These are phyloP conservation scores for Hyphopichia homilentoma DNA, from an alignment of 805 yeast genomes.

Conservation along the genomic window DNA sequence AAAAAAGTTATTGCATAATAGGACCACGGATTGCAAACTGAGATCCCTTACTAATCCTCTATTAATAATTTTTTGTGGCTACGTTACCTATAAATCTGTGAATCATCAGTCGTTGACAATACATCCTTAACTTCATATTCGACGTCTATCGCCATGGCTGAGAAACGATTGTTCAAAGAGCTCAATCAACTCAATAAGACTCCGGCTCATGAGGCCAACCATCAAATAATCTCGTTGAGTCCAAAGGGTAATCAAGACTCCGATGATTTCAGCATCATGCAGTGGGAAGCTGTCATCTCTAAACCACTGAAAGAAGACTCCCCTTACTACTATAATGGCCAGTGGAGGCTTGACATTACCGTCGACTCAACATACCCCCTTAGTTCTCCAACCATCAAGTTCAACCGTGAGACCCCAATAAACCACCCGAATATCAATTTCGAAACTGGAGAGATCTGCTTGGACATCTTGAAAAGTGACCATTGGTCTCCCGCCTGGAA, in stretches of 20 bases:
- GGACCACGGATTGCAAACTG: no score
- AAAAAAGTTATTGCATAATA: no score
- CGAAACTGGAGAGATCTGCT: slow-evolving; percentile 63
- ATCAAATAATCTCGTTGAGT: slow-evolving; percentile 37
- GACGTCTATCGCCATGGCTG: slow-evolving; percentile 35
- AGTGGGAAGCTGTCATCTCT: slow-evolving; percentile 49
- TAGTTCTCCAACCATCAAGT: slow-evolving; percentile 53
- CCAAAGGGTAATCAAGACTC: slow-evolving; percentile 33
- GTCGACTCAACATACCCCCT: slow-evolving; percentile 53
- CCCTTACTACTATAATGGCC: slow-evolving; percentile 47
- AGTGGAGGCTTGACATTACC: slow-evolving; percentile 46
- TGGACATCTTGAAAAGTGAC: slow-evolving; percentile 54
- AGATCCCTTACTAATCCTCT: no score
- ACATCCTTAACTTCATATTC: no score
- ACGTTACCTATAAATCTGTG: no score
- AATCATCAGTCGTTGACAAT: no score
- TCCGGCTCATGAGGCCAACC: slow-evolving; percentile 25
- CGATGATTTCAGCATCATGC: slow-evolving; percentile 33
- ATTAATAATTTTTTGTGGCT: no score
- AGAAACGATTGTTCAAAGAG: slow-evolving; percentile 38
- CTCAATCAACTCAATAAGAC: slow-evolving; percentile 26
- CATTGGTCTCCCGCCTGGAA: slow-evolving; percentile 80
- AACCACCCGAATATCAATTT: slow-evolving; percentile 39
- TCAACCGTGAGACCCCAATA: slow-evolving; percentile 36
- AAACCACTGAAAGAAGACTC: slow-evolving; percentile 47